Evolutionary conservation across 805 yeast genomes (phyloP).

Genomic region (Cyberlindnera sargentensis): DNA sequence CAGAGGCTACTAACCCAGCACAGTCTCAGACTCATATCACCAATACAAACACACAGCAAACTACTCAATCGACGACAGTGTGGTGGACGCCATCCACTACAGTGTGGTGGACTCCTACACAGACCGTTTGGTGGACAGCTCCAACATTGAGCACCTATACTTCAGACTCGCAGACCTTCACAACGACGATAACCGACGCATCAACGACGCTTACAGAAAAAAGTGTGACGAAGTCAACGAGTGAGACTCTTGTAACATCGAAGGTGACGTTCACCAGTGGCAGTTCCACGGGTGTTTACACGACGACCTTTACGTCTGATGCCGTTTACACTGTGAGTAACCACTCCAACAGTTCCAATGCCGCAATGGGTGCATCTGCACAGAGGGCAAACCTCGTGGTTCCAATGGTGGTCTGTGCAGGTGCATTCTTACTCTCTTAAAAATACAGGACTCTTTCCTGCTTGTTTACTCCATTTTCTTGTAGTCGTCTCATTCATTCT

Average conservation of each 20-base stretch:
- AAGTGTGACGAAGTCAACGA: slow-evolving; percentile 4
- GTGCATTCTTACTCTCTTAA: slow-evolving; percentile 3
- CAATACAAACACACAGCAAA: not conserved
- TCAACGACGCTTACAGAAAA: not conserved
- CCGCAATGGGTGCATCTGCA: slow-evolving; percentile 7
- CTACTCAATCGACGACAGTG: slow-evolving; percentile 12
- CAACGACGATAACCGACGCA: not conserved
- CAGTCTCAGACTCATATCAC: not conserved
- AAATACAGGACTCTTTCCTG: too few relatives aligned
- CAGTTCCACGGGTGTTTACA: slow-evolving; percentile 10
- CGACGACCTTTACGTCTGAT: slow-evolving; percentile 11
- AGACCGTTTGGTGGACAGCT: slow-evolving; percentile 11
- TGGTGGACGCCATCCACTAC: slow-evolving; percentile 12
- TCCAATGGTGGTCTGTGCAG: slow-evolving; percentile 12
- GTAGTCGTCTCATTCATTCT: too few relatives aligned
- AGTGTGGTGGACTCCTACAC: slow-evolving; percentile 9
- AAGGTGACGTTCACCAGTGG: slow-evolving; percentile 9
- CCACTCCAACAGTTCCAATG: slow-evolving; percentile 11
- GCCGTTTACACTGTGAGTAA: slow-evolving; percentile 9
- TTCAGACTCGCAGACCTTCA: slow-evolving; percentile 1
- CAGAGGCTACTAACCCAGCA: not conserved
- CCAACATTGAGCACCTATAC: not conserved
- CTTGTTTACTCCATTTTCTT: too few relatives aligned
- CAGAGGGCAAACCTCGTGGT: not conserved
- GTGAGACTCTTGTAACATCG: slow-evolving; percentile 8